Conservation (phyloP, 768 basidiomycete genomes). For the Amyloporia xantha region DNA sequence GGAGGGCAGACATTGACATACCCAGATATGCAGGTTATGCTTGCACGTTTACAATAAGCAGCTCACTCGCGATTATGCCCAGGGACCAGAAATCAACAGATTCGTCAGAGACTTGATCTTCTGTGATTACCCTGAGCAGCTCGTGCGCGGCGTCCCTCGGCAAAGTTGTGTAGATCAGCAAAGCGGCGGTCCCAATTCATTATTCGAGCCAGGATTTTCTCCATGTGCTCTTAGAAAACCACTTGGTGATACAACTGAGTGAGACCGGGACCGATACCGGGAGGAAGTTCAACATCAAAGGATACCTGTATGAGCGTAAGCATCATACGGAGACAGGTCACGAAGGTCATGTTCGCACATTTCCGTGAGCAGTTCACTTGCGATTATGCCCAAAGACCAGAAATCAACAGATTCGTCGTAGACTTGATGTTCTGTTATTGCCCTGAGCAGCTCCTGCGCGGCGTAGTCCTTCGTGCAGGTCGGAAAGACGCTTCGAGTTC, state of each 20-base stretch:
- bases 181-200: too few species aligned
- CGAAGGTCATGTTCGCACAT: not conserved
- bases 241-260: not conserved
- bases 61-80: slow-evolving; percentile 38
- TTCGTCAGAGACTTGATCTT: slow-evolving; percentile 29
- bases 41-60: slow-evolving; percentile 19
- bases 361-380: slow-evolving; percentile 31
- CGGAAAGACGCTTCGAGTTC: not conserved
- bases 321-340: not conserved
- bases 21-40: too few species aligned
- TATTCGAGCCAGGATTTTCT: not conserved
- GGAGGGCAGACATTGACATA: too few species aligned
- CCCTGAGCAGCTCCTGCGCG: slow-evolving; percentile 18
- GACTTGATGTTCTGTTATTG: not conserved
- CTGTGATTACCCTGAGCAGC: slow-evolving; percentile 1
- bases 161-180: not conserved
- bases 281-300: not conserved
- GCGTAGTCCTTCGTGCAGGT: slow-evolving; percentile 16
- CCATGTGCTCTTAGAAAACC: not conserved
- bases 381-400: slow-evolving; percentile 42
- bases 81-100: slow-evolving; percentile 45
- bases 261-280: too few species aligned
- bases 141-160: too few species aligned
- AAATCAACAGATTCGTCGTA: slow-evolving; percentile 44
- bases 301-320: not conserved